phyloP scores from a whole-genome alignment of 345 rosid species.

The Salix caprea region DNA sequence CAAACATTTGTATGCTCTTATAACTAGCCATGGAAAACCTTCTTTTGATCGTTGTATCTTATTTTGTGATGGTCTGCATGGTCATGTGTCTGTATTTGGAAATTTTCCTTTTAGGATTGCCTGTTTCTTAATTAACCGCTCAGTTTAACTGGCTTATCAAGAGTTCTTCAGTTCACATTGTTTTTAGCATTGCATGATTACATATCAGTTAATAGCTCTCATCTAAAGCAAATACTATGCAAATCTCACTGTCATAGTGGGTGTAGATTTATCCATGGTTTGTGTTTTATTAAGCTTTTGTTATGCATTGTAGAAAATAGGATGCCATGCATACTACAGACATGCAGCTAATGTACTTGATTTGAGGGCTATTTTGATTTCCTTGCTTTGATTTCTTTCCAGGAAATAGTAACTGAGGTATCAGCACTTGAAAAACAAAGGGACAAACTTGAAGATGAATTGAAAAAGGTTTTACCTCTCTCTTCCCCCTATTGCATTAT shows the following conservation, averaged over 20 bases:
- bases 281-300: not conserved
- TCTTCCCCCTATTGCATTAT: not conserved
- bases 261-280: not conserved
- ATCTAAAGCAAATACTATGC: not conserved
- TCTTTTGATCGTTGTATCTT: not conserved
- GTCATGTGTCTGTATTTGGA: not conserved
- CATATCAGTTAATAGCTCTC: not conserved
- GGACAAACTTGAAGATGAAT: constrained; percentile 83
- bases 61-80: not conserved
- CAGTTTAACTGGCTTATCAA: not conserved
- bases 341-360: not conserved
- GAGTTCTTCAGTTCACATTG: not conserved
- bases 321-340: not conserved
- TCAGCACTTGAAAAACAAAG: constrained; percentile 70
- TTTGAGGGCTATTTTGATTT: constrained; percentile 4
- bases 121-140: not conserved
- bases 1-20: not conserved
- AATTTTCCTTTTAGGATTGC: not conserved
- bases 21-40: not conserved
- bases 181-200: not conserved
- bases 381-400: constrained; percentile 20
- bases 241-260: not conserved
- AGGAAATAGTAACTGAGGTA: constrained; percentile 86
- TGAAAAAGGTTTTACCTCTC: constrained; percentile 56
- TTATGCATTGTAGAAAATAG: not conserved